Evolutionary conservation across 2,329 filamentous ascomycete species (phyloP), one percentile per base, ranked within the genome.

Genomic region (Xylaria sp.): DNA sequence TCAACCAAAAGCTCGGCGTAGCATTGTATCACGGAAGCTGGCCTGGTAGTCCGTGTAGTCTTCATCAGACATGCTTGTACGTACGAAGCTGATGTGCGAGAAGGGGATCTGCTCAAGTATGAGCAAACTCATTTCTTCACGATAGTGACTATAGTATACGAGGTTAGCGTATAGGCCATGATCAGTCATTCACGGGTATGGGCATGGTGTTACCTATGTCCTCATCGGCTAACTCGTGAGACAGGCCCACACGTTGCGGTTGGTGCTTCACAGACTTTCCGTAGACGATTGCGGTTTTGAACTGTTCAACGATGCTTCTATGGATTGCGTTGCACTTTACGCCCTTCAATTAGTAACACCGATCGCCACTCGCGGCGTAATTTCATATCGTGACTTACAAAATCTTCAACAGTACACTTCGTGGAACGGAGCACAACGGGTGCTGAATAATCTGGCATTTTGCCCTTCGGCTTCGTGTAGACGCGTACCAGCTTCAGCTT

Each of bases 241-340:
- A 85, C 73, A 99, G 87, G 59, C 96, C 96, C 72, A 98, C 96
- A 78, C 94, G 90, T 84, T 99, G 96, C 73, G 96, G 96, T 83
- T 98, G 96, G 84, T 99, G 96, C 87, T 98, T 98, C 75, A 98
- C 95, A 65, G 94, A 98, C 81, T 95, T 96, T 75, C 96, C 96
- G 81, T 98, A 99, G 51, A 99, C 96, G 79, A 99, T 91, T 64
- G 96, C 96, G 70, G 91, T 89, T 83, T 95, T 97, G 87, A 99
- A 99, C 76, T 97, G 91, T 76, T 99, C 96, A 66, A 96, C 88
- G 79, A 99, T 98, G 66, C 90, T 97, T 80, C 96, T 94, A 84
- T 99, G 96, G 80, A 99, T 99, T 74, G 93, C 89, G 83, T 98
- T 97, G 84, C 96, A 99, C 94, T 97, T 78, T 1, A 25, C 65